Evolutionary conservation across 2,329 filamentous ascomycete genomes (phyloP), one percentile per base, ranked within the genome.

Genomic region (Stemphylium beticola): DNA sequence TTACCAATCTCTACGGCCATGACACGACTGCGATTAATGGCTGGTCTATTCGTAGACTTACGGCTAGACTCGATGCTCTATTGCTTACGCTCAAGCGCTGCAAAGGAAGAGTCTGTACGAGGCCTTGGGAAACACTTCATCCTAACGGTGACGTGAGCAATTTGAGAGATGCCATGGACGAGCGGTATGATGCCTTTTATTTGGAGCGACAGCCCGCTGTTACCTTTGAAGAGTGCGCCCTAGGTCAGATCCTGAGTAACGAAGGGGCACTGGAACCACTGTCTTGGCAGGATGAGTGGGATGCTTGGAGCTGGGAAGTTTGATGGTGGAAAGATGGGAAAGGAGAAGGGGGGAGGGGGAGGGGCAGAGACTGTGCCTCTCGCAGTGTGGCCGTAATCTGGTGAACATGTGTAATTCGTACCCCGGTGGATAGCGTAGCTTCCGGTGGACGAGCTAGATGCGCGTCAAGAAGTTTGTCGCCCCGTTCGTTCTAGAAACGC

Each of bases 41-140:
- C 4, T 62, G 59, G 52, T 29, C 61, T 1, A n/a, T 66, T 4
- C 3, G 18, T 12, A 45, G 47, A 1, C 34, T 71, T 4, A 17
- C 54, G 0, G 39, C 62, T 6, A 56, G 69, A 1, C 64, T 89
- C 0, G 83, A 88, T 57, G 76, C 82, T 3, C 76, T 88, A 1
- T 76, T 87, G 40, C 74, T 88, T 56, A 82, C 86, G 2, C 76
- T 86, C 29, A 88, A 88, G 74, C 83, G 83, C 10, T 88, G 86
- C 72, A 82, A 82, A 64, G 83, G 79, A 5, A 63, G 75, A 6
- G 76, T 77, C 0, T 88, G 86, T 61, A 75, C 79, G 3, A 69
- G 80, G 17, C 86, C 86, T 0, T 88, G 86, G 86, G 75, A 76
- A 18, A 78, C 78, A 4, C 70, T 88, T 4, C 84, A 87, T 60